These are phyloP conservation scores for Cystobasidiopsis lactophilus DNA, from an alignment of 768 basidiomycete species.

Conservation along the genomic window DNA sequence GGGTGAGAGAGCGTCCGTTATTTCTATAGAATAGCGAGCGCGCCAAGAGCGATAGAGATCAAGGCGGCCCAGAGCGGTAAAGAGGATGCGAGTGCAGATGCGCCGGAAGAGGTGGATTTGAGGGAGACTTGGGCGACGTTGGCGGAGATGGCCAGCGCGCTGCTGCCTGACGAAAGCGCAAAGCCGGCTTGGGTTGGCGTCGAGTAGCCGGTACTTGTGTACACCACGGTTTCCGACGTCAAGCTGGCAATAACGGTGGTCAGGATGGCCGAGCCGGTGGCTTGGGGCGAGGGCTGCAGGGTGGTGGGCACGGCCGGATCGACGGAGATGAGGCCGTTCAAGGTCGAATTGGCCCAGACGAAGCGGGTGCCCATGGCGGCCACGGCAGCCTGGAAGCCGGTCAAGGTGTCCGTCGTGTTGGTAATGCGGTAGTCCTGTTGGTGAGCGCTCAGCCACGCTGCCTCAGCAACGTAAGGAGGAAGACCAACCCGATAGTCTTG, in stretches of 20 bases:
- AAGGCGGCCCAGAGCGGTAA: not conserved
- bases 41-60: not conserved
- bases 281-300: not conserved
- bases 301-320: not conserved
- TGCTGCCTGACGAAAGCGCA: not conserved
- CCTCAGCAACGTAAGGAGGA: no score
- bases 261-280: not conserved
- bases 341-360: constrained; percentile 12
- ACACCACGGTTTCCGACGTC: not conserved
- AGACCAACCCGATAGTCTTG: constrained; percentile 8
- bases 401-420: constrained; percentile 14
- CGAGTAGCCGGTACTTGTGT: not conserved
- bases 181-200: not conserved
- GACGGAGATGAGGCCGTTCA: not conserved
- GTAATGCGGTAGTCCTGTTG: constrained; percentile 13
- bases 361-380: constrained; percentile 8
- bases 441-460: no score
- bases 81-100: not conserved
- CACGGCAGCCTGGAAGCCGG: constrained; percentile 12
- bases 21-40: not conserved
- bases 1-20: no score
- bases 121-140: no score
- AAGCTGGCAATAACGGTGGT: not conserved
- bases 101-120: not conserved
- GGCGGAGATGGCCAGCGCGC: no score